A percentile compares a stretch with the other conserved stretches of the same genome.
phyloP scores from a whole-genome alignment of 2,329 filamentous ascomycete species.

The Colletotrichum sojae region DNA sequence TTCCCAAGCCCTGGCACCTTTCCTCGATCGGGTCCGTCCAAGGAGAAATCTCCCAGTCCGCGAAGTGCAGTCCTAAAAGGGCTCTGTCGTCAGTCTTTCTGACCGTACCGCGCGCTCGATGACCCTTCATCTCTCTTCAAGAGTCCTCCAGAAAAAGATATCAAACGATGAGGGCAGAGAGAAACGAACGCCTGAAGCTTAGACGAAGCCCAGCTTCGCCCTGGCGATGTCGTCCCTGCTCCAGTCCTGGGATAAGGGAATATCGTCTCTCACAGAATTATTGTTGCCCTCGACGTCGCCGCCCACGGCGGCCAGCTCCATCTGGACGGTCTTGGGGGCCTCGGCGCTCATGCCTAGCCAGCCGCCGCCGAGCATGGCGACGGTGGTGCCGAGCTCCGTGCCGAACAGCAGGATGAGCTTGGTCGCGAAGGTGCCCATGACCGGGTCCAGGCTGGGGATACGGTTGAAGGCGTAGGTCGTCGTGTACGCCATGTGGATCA shows the following conservation, averaged over 20 bases:
- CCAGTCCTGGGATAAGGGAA: conserved; percentile 17
- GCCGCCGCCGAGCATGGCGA: conserved; percentile 37
- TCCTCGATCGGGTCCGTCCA: conserved; percentile 23
- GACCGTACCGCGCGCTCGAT: neutral
- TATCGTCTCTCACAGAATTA: conserved; percentile 28
- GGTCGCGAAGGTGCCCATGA: conserved; percentile 43
- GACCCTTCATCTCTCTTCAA: neutral
- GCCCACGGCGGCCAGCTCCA: conserved; percentile 2
- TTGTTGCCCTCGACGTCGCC: conserved; percentile 25
- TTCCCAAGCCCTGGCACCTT: conserved; percentile 24
- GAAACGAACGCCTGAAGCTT: conserved; percentile 1
- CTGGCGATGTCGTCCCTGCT: conserved; percentile 21
- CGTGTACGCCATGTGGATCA: conserved; percentile 43
- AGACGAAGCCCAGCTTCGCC: conserved; percentile 27
- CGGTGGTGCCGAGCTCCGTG: conserved; percentile 38
- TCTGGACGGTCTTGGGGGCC: conserved; percentile 12
- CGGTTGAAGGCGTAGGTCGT: conserved; percentile 44
- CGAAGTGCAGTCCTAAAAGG: conserved; percentile 22
- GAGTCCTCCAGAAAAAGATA: neutral
- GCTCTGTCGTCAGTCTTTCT: conserved; percentile 27
- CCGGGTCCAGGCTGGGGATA: conserved; percentile 41
- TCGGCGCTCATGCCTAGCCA: conserved; percentile 34
- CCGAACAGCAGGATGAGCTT: conserved; percentile 44
- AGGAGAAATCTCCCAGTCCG: conserved; percentile 27
- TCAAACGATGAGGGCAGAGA: neutral